Base-by-base conservation (phyloP, 1,139 yeast genomes). In the Entelexis paramagnoliae region DNA sequence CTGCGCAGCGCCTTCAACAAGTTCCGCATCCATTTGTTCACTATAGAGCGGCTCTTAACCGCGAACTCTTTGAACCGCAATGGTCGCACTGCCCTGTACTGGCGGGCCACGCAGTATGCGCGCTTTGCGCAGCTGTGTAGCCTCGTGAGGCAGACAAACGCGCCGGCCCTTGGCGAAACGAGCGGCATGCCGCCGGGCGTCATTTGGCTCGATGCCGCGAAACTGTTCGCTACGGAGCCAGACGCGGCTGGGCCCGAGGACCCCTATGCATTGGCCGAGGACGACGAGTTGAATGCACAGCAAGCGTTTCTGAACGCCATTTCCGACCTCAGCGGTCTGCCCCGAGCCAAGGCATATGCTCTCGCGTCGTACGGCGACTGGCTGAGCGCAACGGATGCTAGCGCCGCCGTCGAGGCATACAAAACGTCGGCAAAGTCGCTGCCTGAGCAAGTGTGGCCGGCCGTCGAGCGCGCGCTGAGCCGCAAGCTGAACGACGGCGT, bases 21-120 rank as follows among this genome's bases (percentile, higher is more conserved):
- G 63, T 87, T 84, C 62, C 73, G 73, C 42, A 70, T 77, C 9
- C 95, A 86, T 66, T 63, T 83, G 1, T 71, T 72, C 24, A 76
- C 76, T 2, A 53, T 51, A 5, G 43, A 46, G 29, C 52, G 45
- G 3, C 16, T 52, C 3, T n/a, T 30, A 46, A 19, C 4, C 7
- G 26, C 26, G 11, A 43, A 55, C 30, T 16, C 29, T 2, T 11
- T 56, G 2, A 34, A 28, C 34, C 13, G 14, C 10, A 24, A 36
- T 13, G n/a, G 45, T 17, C 1, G 13, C 10, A 7, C 32, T 1
- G 48, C 57, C 1, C 34, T 49, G 20, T 16, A 11, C n/a, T 58
- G 61, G 61, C 26, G 19, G 36, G 61, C 55, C 3, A 26, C n/a
- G 32, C 60, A 58, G 52, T 53, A 55, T 24, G 52, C 52, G 28